Base-by-base conservation (phyloP, 2,329 filamentous ascomycete species). In the Dactylellina drechsleri region DNA sequence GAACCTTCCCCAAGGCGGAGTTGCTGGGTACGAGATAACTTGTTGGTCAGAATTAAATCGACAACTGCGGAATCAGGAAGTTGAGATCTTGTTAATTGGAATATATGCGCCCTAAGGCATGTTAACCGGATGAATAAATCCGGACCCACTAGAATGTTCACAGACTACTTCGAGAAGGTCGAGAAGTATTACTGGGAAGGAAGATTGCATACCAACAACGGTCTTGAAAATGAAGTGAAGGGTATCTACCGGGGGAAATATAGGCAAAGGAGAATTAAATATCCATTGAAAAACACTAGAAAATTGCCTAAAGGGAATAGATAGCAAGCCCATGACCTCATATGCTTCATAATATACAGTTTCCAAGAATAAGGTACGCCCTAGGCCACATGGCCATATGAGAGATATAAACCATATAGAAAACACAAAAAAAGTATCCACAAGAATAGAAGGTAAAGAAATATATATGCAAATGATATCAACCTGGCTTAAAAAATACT, bases 331-430 rank as follows among this genome's bases (percentile, higher is more conserved):
- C 57, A 56, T 70, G 58, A 61, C 49, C 40, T 70, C 66, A 57
- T 70, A 70, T 45, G 49, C 43, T 50, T 70, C 66, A 40, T 70
- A 70, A 70, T 70, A 16, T 70, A 70, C 66, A 70, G 20, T 62
- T 57, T 60, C 53, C 53, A 1, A 23, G 31, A 54, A 50, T 26
- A 18, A 60, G 16, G 8, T 26, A 43, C 31, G 31, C 20, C 54
- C 40, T 36, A 6, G 5, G 53, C 53, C 54, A 23, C 3, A n/a
- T 23, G 7, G 31, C 54, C 54, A 12, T 57, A 43, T 50, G n/a
- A 50, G n/a, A 50, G 28, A 58, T 36, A 60, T 23, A 50, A 47
- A 54, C 20, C 56, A 26, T 50, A 26, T 40, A n/a, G 10, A 31
- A 47, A 47, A 47, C 5, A 47, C 45, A 26, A 54, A 56, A 56